Evolutionary conservation across 73 alveolate species (phyloP), one percentile per base, ranked within the genome.

Genomic region (Effrenium voratum): DNA sequence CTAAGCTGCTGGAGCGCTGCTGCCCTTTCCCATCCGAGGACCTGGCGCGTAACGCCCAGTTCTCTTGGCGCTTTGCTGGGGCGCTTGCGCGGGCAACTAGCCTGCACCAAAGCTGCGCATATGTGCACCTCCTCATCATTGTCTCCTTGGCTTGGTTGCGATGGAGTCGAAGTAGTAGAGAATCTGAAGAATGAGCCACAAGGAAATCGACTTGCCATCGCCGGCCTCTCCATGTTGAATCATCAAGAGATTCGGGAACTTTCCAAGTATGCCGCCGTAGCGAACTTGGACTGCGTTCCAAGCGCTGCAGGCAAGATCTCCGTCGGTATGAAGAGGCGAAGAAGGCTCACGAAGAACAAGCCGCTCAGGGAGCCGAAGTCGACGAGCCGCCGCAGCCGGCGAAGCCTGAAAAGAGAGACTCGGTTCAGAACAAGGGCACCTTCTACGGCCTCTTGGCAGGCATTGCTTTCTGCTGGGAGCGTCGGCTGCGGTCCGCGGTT

Each of bases 261-360:
- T 85, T 3, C 94, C 94, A 38, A 85, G 94, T 28, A 85, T 85
- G 77, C 94, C 94, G 16, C 94, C 94, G 32, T 41, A 85, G 5
- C 94, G 94, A 12, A 57, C 59, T 49, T 85, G 77, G 63, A 59
- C 77, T 5, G 63, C 94, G 59, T 59, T 59, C n/a, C n/a, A n/a
- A n/a, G n/a, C n/a, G n/a, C n/a, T n/a, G n/a, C n/a, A n/a, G n/a
- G n/a, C n/a, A n/a, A n/a, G 75, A 28, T 5, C 59, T 10, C 44
- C 90, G 59, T 38, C 59, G 41, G 45, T 43, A 79, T 24, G 59
- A 46, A 41, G 63, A 79, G 13, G 63, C 90, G 5, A 79, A 45
- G 46, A 79, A 79, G 30, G 66, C 59, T 13, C 46, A 38, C 15
- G 68, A 79, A 40, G 34, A 32, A 24, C 72, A 24, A 6, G 68